A percentile compares a stretch with the other conserved stretches of the same genome.
Conservation (phyloP, 83 land plant genomes). For the Thuja plicata region DNA sequence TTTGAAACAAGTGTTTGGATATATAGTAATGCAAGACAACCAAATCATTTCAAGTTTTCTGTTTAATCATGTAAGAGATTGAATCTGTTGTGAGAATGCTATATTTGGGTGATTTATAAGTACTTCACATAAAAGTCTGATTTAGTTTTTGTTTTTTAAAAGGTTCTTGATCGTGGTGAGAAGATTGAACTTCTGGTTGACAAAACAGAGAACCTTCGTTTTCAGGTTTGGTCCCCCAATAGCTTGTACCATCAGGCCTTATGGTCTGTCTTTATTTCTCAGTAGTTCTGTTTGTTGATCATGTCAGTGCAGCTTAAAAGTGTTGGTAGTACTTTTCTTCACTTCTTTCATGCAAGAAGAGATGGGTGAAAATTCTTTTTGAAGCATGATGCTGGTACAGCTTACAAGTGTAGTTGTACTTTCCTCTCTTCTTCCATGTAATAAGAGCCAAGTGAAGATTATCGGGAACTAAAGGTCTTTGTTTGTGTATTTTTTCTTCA, state of each 20-base stretch:
- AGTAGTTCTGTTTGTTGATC: background rate
- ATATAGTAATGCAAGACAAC: background rate
- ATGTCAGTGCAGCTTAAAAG: background rate
- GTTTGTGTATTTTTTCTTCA: conserved; percentile 12
- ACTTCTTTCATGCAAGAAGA: too few relatives aligned
- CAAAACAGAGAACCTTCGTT: conserved; percentile 79
- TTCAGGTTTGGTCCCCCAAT: conserved; percentile 40
- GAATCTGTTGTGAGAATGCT: background rate
- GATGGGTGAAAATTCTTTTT: background rate
- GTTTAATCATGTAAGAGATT: background rate
- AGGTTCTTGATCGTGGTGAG: conserved; percentile 89
- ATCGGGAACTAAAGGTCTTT: background rate
- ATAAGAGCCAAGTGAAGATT: background rate
- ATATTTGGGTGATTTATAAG: background rate
- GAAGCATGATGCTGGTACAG: background rate
- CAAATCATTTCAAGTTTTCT: background rate
- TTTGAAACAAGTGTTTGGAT: background rate
- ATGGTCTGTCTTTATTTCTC: background rate
- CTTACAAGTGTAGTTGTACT: background rate
- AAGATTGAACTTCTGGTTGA: conserved; percentile 86
- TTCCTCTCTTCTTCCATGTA: background rate
- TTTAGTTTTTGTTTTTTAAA: background rate
- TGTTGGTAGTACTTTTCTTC: background rate
- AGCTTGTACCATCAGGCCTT: background rate
- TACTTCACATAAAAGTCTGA: background rate